Evolutionary conservation across 129 eudicot genomes (phyloP), one percentile per base, ranked within the genome.

Genomic region (Glebionis coronaria): DNA sequence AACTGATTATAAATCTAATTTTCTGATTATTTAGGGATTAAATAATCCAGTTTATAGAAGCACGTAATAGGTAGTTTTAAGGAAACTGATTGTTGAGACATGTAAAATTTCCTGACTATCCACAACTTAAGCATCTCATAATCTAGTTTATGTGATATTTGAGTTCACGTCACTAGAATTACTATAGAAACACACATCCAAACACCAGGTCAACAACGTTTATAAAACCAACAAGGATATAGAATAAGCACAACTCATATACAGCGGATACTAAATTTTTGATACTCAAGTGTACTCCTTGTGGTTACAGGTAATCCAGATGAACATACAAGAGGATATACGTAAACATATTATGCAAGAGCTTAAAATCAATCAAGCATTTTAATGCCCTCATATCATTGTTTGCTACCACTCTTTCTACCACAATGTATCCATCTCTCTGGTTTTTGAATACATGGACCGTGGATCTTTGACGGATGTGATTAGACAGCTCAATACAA

Each of bases 291-390:
- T 28, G 31, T 28, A 28, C 31, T 28, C n/a, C 15, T 56, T 56
- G 29, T 56, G 61, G 21, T 69, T 19, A 66, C 81, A 92, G 98
- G 96, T 88, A 63, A 92, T 92, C 78, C 98, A 88, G 93, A 92
- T 92, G 98, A 92, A 80, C 79, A 86, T 92, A 80, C 98, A 92
- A 80, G 98, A 92, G 69, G 96, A 88, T 52, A 86, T 92, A 35
- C 96, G 98, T 38, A 92, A 88, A 79, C 98, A 92, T 65, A 92
- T 92, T 55, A 96, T 92, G 70, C 98, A 92, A 78, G 98, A 92
- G n/a, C n/a, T n/a, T n/a, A n/a, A n/a, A n/a, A n/a, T n/a, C n/a
- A n/a, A n/a, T n/a, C n/a, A n/a, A n/a, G 87, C 96, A 56, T 80
- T 96, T 67, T 92, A 92, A 79, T 92, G 98, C 68, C 79, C 91